These are phyloP conservation scores for Elaeis guineensis DNA, from an alignment of 176 grass and related monocot genomes.

Conservation along the genomic window DNA sequence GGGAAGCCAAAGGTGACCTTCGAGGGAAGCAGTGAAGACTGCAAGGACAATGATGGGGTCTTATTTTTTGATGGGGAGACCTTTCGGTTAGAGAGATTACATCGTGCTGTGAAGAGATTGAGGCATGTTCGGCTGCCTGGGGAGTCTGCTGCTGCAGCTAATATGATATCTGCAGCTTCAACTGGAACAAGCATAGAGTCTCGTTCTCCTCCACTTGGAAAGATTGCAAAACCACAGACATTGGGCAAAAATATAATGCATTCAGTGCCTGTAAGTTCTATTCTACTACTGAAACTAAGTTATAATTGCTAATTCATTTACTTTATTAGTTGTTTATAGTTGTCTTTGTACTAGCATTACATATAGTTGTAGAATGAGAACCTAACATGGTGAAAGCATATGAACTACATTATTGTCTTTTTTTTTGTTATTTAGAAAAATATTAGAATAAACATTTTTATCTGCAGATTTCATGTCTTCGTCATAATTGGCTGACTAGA, in stretches of 20 bases:
- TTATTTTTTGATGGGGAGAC: slow-evolving; percentile 86
- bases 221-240: slow-evolving; percentile 41
- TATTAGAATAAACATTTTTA: too few species aligned
- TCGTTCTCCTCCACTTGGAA: slow-evolving; percentile 63
- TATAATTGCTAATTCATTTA: too few species aligned
- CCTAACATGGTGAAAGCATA: too few species aligned
- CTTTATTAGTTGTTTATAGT: too few species aligned
- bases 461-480: too few species aligned
- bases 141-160: slow-evolving; percentile 45
- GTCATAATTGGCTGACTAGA: too few species aligned
- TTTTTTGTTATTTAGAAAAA: too few species aligned
- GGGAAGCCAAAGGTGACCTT: slow-evolving; percentile 85
- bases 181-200: slow-evolving; percentile 41
- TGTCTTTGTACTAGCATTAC: too few species aligned
- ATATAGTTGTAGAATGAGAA: too few species aligned
- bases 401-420: too few species aligned
- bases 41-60: slow-evolving; percentile 86
- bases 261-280: slow-evolving; percentile 45
- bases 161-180: slow-evolving; percentile 30
- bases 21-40: slow-evolving; percentile 89
- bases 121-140: slow-evolving; percentile 77
- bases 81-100: slow-evolving; percentile 77
- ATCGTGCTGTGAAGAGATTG: slow-evolving; percentile 82
- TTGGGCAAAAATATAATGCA: slow-evolving; percentile 40
- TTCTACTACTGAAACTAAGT: slow-evolving; percentile 21